Evolutionary conservation across 2,329 filamentous ascomycete species (phyloP), one percentile per base, ranked within the genome.

Genomic region (Fusarium sp.): DNA sequence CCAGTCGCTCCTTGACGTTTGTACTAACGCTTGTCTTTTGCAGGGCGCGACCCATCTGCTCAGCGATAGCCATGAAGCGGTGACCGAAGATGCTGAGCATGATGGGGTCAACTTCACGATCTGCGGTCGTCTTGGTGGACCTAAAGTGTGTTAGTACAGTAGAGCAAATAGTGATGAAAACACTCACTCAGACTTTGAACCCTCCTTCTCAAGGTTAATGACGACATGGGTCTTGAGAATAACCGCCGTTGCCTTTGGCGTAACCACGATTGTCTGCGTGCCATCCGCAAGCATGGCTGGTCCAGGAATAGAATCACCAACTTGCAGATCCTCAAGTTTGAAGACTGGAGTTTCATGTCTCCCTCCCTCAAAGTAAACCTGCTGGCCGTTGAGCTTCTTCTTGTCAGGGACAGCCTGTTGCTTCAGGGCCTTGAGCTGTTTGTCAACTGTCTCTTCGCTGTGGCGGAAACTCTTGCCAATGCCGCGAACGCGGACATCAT

Each of bases 251-350:
- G 95, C 90, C 33, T 89, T 90, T 0, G 95, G 96, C 0, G 94
- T 94, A 4, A 98, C 92, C 0, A 98, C 94, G 72, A 98, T 97
- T 0, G 96, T 98, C 83, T 98, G 96, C 1, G 94, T 95, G 10
- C 93, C 93, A 79, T 96, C 95, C 3, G 94, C 94, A 67, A 98
- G 88, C 83, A 98, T 94, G 0, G 95, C 95, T 1, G 95, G 95
- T 0, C 95, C 95, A 58, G 88, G 86, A 64, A 98, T 86, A 22
- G 91, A 89, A 70, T 95, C 91, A 3, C 95, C 94, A 7, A 94
- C 86, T 2, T 86, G 85, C 13, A 98, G 86, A 68, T 94, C 89
- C 72, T 93, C 91, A 0, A 98, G 88, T 82, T 93, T 95, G 83
- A 95, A 98, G 60, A 98, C 90, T 0, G 94, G 92, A 0, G 95